Percentiles rank a stretch among this genome's conserved stretches.
These are phyloP conservation scores for Mimosa pudica DNA, from an alignment of 306 rosid genomes.

Conservation along the genomic window DNA sequence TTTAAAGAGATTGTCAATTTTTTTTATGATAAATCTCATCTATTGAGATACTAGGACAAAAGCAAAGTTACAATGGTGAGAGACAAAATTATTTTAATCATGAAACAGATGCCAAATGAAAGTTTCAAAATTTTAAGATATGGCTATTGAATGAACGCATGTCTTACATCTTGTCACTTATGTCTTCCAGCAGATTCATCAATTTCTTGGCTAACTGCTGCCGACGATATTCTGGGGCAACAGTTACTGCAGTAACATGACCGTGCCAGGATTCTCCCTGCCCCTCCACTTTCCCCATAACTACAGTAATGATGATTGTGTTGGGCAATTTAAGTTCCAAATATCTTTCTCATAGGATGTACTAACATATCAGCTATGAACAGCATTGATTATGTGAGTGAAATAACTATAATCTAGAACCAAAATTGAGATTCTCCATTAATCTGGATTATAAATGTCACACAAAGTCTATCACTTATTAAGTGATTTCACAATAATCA, in stretches of 20 bases:
- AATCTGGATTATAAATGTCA: neutral
- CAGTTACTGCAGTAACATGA: slow-evolving; percentile 94
- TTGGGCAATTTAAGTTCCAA: neutral
- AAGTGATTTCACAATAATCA: neutral
- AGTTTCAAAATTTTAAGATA: slow-evolving; percentile 19
- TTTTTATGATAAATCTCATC: neutral
- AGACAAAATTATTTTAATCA: slow-evolving; percentile 11
- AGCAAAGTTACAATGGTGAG: slow-evolving; percentile 9
- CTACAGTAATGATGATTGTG: slow-evolving; percentile 45
- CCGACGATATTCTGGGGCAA: slow-evolving; percentile 91
- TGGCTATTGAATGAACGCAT: neutral
- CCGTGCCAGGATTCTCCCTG: slow-evolving; percentile 99
- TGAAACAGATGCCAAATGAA: neutral
- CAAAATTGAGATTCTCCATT: neutral
- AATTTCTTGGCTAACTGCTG: slow-evolving; percentile 96
- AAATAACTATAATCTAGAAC: slow-evolving; percentile 16
- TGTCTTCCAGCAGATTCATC: slow-evolving; percentile 91
- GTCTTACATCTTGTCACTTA: slow-evolving; percentile 85
- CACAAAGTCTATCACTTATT: neutral
- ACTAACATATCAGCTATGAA: neutral
- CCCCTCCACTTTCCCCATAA: slow-evolving; percentile 99
- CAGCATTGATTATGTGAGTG: neutral
- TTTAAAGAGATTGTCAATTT: neutral
- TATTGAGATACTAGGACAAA: neutral
- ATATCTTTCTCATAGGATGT: neutral